Base-by-base conservation (phyloP, 2,329 filamentous ascomycete genomes). In the Pseudocercospora eumusae region DNA sequence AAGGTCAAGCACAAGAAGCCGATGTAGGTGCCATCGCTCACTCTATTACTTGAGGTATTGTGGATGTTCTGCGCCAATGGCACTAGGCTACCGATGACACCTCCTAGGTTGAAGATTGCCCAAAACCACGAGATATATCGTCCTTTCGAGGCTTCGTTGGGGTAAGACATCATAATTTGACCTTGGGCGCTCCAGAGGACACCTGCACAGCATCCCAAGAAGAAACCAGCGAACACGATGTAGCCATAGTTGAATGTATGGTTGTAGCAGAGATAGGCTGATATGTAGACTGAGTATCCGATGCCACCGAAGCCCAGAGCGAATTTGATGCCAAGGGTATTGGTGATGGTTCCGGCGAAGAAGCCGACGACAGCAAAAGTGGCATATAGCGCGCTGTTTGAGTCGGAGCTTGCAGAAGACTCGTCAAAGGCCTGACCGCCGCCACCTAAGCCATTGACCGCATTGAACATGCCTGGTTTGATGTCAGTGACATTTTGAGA, bases 31-130 rank as follows among this genome's bases (percentile, higher is more conserved):
- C 90, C 91, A 70, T 93, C 88, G 52, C 76, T 85, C 60, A 90
- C 88, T 13, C 79, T 79, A 42, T 75, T 68, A 44, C 77, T 77
- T 57, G 68, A 77, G 10, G 74, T 82, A 62, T 79, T 82, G 77
- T 90, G 75, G 71, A 90, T 83, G 77, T 90, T 91, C 75, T 90
- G 83, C 64, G 83, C 88, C 3, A 92, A 83, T n/a, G 88, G 88
- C 64, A 92, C 84, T 79, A 87, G 74, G 71, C 88, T 86, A 63
- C 93, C 92, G 75, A 96, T 91, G 62, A 96, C 92, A 69, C 87
- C 92, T 68, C 92, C 92, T 59, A 92, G 77, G 77, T 96, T 96
- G 83, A 96, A 96, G 71, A 96, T 95, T 74, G 92, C 86, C 92
- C 93, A 96, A 78, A 96, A 96, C 79, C 87, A 87, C 62, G 89